Evolutionary conservation across 2,329 filamentous ascomycete genomes (phyloP).

Genomic region (Exophiala sp.): DNA sequence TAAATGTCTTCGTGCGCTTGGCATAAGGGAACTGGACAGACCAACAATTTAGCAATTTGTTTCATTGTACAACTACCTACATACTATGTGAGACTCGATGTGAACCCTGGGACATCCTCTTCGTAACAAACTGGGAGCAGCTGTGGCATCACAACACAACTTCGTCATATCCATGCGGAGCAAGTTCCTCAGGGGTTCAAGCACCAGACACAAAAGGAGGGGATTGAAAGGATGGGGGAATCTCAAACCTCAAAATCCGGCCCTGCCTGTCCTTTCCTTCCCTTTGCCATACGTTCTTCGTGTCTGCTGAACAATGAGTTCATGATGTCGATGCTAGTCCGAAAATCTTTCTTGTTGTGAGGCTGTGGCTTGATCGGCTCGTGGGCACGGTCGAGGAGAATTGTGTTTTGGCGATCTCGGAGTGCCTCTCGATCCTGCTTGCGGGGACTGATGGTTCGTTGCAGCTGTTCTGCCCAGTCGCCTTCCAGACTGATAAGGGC

Average conservation of each 20-base stretch:
- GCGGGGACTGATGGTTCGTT: constrained; percentile 87
- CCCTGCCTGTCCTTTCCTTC: constrained; percentile 54
- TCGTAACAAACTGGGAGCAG: constrained; percentile 2
- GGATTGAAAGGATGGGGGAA: constrained; percentile 38
- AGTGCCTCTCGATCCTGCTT: constrained; percentile 82
- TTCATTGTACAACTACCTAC: constrained; percentile 42
- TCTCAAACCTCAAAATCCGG: constrained; percentile 87
- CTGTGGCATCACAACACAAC: not conserved
- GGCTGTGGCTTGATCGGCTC: constrained; percentile 28
- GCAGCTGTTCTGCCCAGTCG: constrained; percentile 90
- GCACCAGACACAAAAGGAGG: constrained; percentile 8
- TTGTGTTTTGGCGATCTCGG: constrained; percentile 60
- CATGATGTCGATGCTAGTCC: constrained; percentile 92
- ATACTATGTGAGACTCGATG: constrained; percentile 32
- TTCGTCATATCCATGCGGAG: constrained; percentile 21
- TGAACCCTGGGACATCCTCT: constrained; percentile 24
- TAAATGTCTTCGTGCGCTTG: constrained; percentile 68
- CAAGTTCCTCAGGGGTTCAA: constrained; percentile 8
- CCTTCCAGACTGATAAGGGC: constrained; percentile 59
- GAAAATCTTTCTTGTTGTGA: constrained; percentile 60
- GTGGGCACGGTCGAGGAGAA: constrained; percentile 49
- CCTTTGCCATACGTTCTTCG: constrained; percentile 51
- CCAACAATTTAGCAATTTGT: constrained; percentile 38
- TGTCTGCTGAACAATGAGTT: constrained; percentile 83
- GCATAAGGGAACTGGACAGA: constrained; percentile 76